phyloP scores from a whole-genome alignment of 441 rosid species.

The Manihot esculenta region DNA sequence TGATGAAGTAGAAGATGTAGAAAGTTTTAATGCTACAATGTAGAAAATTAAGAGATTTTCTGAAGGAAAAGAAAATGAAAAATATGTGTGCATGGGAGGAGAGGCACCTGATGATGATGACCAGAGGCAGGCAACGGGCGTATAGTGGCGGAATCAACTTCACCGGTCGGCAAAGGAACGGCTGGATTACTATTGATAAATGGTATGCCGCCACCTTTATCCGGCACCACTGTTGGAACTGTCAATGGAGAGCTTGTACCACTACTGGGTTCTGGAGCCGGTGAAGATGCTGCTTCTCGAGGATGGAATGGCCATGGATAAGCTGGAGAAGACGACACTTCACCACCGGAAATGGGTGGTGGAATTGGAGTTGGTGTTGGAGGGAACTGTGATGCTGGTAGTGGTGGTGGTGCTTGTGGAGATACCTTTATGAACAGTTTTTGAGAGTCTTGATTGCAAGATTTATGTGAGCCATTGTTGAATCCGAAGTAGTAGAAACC shows the following conservation, averaged over 20 bases:
- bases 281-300: conserved; percentile 44
- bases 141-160: conserved; percentile 84
- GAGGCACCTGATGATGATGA: conserved; percentile 37
- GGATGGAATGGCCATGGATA: conserved; percentile 89
- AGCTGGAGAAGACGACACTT: conserved; percentile 57
- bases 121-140: conserved; percentile 62
- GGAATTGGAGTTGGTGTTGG: conserved; percentile 41
- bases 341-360: conserved; percentile 60
- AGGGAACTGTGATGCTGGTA: conserved; percentile 29
- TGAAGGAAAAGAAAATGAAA: no score
- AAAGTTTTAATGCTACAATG: no score
- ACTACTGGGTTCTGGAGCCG: conserved; percentile 49
- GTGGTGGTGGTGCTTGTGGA: conserved; percentile 33
- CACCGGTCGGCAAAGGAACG: conserved; percentile 92
- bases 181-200: conserved; percentile 91
- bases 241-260: conserved; percentile 37
- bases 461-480: conserved; percentile 57
- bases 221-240: conserved; percentile 44
- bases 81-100: background rate
- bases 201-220: conserved; percentile 61
- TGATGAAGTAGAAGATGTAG: no score
- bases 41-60: no score
- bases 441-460: conserved; percentile 46
- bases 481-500: conserved; percentile 84
- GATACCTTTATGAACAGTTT: conserved; percentile 65